phyloP scores from a whole-genome alignment of 2,329 filamentous ascomycete genomes.

The Ascochyta viciae-villosae region DNA sequence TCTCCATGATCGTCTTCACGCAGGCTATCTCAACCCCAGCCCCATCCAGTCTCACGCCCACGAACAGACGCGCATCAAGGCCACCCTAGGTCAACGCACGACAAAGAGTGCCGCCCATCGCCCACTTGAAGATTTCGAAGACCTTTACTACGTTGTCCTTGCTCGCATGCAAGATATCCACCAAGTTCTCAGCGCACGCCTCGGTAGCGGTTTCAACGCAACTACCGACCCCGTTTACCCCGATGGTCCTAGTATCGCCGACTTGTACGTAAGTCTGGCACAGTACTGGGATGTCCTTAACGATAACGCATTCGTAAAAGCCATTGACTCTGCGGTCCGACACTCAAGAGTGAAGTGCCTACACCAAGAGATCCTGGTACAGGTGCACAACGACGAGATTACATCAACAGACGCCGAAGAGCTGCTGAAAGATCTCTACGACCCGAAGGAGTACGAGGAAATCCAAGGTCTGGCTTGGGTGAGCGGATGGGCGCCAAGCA shows the following conservation, averaged over 20 bases:
- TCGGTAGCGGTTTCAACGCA: constrained; percentile 35
- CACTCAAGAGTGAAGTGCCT: constrained; percentile 24
- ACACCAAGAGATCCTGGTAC: constrained; percentile 24
- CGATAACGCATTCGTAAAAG: constrained; percentile 26
- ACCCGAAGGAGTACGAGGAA: constrained; percentile 12
- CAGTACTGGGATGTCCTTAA: constrained; percentile 38
- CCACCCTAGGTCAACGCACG: constrained; percentile 65
- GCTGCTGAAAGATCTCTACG: constrained; percentile 27
- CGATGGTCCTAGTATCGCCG: constrained; percentile 21
- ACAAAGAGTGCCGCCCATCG: constrained; percentile 67
- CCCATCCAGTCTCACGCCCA: constrained; percentile 22
- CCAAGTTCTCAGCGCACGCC: constrained; percentile 28
- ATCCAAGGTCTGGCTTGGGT: constrained; percentile 34
- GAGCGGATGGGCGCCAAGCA: constrained; percentile 29
- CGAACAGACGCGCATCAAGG: constrained; percentile 15
- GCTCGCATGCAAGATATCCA: constrained; percentile 37
- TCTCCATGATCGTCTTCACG: constrained; percentile 44
- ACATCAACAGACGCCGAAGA: constrained; percentile 18
- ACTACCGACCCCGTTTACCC: constrained; percentile 18
- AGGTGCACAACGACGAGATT: constrained; percentile 20
- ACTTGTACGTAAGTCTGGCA: constrained; percentile 23
- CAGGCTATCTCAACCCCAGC: constrained; percentile 30
- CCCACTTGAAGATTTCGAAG: constrained; percentile 42
- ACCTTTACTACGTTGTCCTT: constrained; percentile 42
- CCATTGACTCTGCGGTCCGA: constrained; percentile 37